Percentiles rank a stretch among this genome's conserved stretches.
These are phyloP conservation scores for Neodidymelliopsis sp. DNA, from an alignment of 2,329 filamentous ascomycete genomes.

Conservation along the genomic window DNA sequence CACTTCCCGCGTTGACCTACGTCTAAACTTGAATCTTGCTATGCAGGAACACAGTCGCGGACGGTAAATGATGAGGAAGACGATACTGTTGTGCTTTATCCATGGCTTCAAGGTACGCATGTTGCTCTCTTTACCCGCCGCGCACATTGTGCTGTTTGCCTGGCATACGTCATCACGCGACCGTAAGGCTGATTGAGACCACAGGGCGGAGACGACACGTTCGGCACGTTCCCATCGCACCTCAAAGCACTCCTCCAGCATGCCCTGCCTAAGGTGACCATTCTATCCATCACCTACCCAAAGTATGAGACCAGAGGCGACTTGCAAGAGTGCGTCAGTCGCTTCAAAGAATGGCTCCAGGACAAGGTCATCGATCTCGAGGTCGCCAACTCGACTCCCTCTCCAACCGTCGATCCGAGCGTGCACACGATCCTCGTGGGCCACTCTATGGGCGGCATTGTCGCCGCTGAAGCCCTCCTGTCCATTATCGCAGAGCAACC, in stretches of 20 bases:
- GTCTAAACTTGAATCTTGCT: slow-evolving; percentile 19
- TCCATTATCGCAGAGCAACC: slow-evolving; percentile 68
- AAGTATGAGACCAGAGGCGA: slow-evolving; percentile 84
- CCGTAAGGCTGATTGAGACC: slow-evolving; percentile 20
- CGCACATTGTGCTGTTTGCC: too few species aligned
- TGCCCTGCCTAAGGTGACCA: slow-evolving; percentile 72
- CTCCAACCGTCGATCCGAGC: slow-evolving; percentile 84
- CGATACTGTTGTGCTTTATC: slow-evolving; percentile 81
- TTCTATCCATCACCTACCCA: slow-evolving; percentile 76
- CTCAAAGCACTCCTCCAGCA: slow-evolving; percentile 69
- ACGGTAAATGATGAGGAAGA: slow-evolving; percentile 71
- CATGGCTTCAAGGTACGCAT: slow-evolving; percentile 80
- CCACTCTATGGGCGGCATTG: slow-evolving; percentile 89
- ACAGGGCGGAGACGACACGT: slow-evolving; percentile 79
- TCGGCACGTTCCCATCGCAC: slow-evolving; percentile 77
- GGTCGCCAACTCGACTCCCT: slow-evolving; percentile 79
- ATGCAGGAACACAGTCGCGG: slow-evolving; percentile 46
- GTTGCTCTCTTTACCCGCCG: background rate
- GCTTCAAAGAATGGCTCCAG: slow-evolving; percentile 83
- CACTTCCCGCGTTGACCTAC: slow-evolving; percentile 2
- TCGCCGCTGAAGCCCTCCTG: slow-evolving; percentile 87
- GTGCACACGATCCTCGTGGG: slow-evolving; percentile 83
- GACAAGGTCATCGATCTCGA: slow-evolving; percentile 95
- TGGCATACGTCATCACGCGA: slow-evolving; percentile 6
- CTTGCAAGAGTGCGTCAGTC: slow-evolving; percentile 71